phyloP scores from a whole-genome alignment of 768 basidiomycete species.

The Serendipita sp. region DNA sequence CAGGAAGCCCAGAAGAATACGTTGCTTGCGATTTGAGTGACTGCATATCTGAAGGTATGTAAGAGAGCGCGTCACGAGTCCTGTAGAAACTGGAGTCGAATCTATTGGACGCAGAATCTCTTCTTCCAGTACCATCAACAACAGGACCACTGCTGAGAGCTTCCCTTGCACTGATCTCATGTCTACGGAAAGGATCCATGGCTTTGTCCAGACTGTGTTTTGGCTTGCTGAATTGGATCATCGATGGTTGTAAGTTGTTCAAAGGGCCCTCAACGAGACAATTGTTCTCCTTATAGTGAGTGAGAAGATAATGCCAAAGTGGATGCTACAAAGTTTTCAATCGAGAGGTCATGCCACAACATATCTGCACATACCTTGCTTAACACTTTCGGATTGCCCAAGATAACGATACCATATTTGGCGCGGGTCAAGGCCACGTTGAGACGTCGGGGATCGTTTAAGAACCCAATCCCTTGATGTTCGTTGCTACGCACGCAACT shows the following conservation, averaged over 20 bases:
- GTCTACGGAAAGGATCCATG: slow-evolving; percentile 84
- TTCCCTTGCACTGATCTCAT: slow-evolving; percentile 83
- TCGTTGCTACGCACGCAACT: slow-evolving; percentile 97
- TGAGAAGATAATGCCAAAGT: slow-evolving; percentile 93
- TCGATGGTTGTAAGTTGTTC: slow-evolving; percentile 89
- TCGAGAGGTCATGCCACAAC: slow-evolving; percentile 7
- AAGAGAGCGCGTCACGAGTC: slow-evolving; percentile 82
- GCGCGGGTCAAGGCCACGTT: slow-evolving; percentile 96
- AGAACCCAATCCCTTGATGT: slow-evolving; percentile 97
- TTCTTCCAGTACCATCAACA: slow-evolving; percentile 42
- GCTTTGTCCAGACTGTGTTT: slow-evolving; percentile 75
- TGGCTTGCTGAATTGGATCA: slow-evolving; percentile 99
- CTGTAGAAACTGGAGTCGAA: slow-evolving; percentile 95
- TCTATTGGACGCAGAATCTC: slow-evolving; percentile 81
- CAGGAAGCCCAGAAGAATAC: slow-evolving; percentile 79
- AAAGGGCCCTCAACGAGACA: slow-evolving; percentile 92
- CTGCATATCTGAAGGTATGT: slow-evolving; percentile 90
- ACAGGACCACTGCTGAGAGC: slow-evolving; percentile 32
- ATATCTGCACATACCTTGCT: slow-evolving; percentile 59
- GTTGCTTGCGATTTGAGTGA: slow-evolving; percentile 94
- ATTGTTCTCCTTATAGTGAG: slow-evolving; percentile 93
- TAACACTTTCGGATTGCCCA: slow-evolving; percentile 99
- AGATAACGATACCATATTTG: slow-evolving; percentile 94
- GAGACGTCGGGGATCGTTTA: slow-evolving; percentile 90
- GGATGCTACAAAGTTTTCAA: slow-evolving; percentile 53